phyloP scores from a whole-genome alignment of 2,329 filamentous ascomycete species.

The Escovopsis sp. region DNA sequence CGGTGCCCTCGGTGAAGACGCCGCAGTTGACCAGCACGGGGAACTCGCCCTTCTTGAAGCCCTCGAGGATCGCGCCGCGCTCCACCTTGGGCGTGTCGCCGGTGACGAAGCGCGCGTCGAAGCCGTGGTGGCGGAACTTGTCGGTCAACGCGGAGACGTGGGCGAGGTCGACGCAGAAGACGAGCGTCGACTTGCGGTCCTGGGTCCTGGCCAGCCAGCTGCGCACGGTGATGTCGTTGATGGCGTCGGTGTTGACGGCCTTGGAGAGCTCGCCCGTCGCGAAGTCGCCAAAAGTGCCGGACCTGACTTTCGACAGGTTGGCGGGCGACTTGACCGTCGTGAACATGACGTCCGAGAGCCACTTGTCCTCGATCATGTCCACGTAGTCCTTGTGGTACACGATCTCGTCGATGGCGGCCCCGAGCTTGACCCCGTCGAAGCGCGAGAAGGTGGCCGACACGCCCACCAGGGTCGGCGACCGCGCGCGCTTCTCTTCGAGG shows the following conservation, averaged over 20 bases:
- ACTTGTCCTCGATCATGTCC: slow-evolving; percentile 68
- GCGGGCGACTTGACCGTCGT: slow-evolving; percentile 78
- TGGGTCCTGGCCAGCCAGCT: slow-evolving; percentile 70
- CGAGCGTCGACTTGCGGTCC: slow-evolving; percentile 67
- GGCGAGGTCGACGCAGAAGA: slow-evolving; percentile 83
- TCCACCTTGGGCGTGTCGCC: slow-evolving; percentile 58
- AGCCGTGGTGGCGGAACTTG: slow-evolving; percentile 59
- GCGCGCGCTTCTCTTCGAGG: slow-evolving; percentile 32
- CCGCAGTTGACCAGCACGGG: slow-evolving; percentile 89
- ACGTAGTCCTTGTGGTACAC: slow-evolving; percentile 75
- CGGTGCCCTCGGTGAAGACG: slow-evolving; percentile 93
- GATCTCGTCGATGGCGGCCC: slow-evolving; percentile 81
- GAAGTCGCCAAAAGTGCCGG: slow-evolving; percentile 57
- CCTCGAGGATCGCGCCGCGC: slow-evolving; percentile 54
- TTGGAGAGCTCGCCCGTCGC: slow-evolving; percentile 60
- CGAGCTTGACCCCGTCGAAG: slow-evolving; percentile 71
- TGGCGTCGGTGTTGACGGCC: slow-evolving; percentile 66
- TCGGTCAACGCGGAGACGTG: slow-evolving; percentile 65
- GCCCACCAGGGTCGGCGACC: slow-evolving; percentile 57
- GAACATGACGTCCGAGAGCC: slow-evolving; percentile 84
- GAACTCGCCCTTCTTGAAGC: slow-evolving; percentile 63
- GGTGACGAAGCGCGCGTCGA: slow-evolving; percentile 80
- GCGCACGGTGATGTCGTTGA: slow-evolving; percentile 73
- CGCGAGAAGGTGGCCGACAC: slow-evolving; percentile 72
- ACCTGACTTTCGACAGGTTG: slow-evolving; percentile 58